Evolutionary conservation across 2,329 filamentous ascomycete species (phyloP).

Genomic region (Colletotrichum noveboracense): DNA sequence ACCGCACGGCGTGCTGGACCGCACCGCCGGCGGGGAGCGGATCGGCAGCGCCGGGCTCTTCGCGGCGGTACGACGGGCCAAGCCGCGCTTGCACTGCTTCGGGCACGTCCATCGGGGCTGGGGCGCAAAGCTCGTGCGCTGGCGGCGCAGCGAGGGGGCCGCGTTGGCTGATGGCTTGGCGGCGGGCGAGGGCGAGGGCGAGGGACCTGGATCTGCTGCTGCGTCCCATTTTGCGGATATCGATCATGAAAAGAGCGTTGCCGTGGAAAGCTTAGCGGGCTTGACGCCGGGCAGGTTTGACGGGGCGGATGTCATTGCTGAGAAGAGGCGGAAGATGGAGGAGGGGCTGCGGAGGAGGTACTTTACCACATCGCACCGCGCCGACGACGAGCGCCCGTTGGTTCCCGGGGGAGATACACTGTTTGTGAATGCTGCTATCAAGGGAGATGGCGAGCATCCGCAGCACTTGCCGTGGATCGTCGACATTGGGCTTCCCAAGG

Average conservation of each 20-base stretch:
- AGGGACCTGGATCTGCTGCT: constrained; percentile 16
- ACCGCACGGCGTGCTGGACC: constrained; percentile 46
- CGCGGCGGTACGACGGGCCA: constrained; percentile 28
- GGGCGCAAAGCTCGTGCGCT: constrained; percentile 50
- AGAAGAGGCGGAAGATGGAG: neutral
- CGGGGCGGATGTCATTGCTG: neutral
- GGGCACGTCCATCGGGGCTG: constrained; percentile 38
- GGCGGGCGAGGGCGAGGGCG: neutral
- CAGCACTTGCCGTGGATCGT: neutral
- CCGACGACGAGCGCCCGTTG: constrained; percentile 29
- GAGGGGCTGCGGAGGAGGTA: constrained; percentile 34
- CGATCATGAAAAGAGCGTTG: constrained; percentile 44
- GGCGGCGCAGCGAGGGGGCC: constrained; percentile 33
- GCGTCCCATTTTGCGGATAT: constrained; percentile 52
- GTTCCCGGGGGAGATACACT: constrained; percentile 49
- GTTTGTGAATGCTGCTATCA: constrained; percentile 61
- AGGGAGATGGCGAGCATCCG: constrained; percentile 49
- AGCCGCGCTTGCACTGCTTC: constrained; percentile 41
- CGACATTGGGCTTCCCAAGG: neutral
- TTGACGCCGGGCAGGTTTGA: neutral
- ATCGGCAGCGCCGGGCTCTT: constrained; percentile 37
- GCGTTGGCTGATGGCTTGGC: neutral
- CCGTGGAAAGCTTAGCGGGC: neutral
- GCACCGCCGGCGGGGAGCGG: constrained; percentile 28
- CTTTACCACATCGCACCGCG: constrained; percentile 23